A percentile compares a stretch with the other conserved stretches of the same genome.
These are phyloP conservation scores for Cenchrus fungigraminus DNA, from an alignment of 176 grass and related monocot species.

Conservation along the genomic window DNA sequence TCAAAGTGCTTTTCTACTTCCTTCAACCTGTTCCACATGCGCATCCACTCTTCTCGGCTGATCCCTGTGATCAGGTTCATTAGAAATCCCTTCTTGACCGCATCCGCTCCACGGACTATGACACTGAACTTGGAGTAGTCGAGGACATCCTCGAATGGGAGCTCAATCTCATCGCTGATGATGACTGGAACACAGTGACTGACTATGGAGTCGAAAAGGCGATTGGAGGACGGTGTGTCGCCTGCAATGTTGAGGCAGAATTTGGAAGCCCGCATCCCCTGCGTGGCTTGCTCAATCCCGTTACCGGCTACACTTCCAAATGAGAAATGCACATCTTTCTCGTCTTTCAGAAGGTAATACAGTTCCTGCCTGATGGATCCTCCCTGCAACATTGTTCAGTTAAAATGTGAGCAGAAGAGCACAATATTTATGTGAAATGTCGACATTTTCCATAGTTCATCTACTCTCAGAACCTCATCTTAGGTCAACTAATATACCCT, in stretches of 20 bases:
- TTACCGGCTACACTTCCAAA: conserved; percentile 67
- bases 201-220: conserved; percentile 68
- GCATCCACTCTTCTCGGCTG: conserved; percentile 57
- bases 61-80: conserved; percentile 65
- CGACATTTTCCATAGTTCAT: conserved; percentile 3
- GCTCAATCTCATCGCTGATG: conserved; percentile 69
- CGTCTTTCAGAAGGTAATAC: conserved; percentile 76
- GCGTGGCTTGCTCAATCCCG: conserved; percentile 52
- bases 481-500: background rate
- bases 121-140: conserved; percentile 68
- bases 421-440: conserved; percentile 16
- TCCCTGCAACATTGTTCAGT: conserved; percentile 45
- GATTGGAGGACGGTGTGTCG: conserved; percentile 71
- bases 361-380: conserved; percentile 69
- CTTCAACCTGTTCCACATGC: conserved; percentile 67
- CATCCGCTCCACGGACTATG: conserved; percentile 52
- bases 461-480: background rate
- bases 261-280: conserved; percentile 62
- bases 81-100: conserved; percentile 64
- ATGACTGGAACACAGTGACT: conserved; percentile 71
- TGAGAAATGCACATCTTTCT: conserved; percentile 71
- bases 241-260: conserved; percentile 78
- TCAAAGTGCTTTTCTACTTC: conserved; percentile 66
- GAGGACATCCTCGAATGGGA: conserved; percentile 68
- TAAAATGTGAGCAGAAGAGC: conserved; percentile 18